These are phyloP conservation scores for Candolleomyces aberdarensis DNA, from an alignment of 768 basidiomycete species.

Conservation along the genomic window DNA sequence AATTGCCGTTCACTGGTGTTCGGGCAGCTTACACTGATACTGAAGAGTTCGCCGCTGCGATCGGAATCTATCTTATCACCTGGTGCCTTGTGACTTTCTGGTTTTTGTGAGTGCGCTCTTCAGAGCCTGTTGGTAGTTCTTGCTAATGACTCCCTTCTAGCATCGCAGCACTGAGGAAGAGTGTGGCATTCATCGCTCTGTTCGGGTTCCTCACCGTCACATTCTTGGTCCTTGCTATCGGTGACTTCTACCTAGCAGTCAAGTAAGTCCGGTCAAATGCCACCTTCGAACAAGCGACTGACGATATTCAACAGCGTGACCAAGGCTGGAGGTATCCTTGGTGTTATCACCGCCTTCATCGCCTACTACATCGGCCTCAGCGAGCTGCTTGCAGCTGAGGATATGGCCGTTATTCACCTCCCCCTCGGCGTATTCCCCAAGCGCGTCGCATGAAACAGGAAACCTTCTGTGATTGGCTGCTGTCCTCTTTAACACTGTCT, in stretches of 20 bases:
- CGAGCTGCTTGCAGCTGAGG: conserved; percentile 40
- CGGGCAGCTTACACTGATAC: conserved; percentile 43
- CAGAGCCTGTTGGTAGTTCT: neutral
- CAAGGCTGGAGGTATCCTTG: conserved; percentile 44
- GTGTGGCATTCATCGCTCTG: conserved; percentile 34
- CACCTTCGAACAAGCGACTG: neutral
- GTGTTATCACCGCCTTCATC: conserved; percentile 43
- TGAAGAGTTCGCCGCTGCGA: conserved; percentile 43
- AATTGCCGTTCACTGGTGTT: conserved; percentile 70
- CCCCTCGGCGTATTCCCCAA: conserved; percentile 42
- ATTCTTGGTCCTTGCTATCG: conserved; percentile 41
- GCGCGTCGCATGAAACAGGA: conserved; percentile 3
- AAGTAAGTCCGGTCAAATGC: conserved; percentile 21
- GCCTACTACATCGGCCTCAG: conserved; percentile 47
- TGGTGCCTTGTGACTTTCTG: conserved; percentile 76
- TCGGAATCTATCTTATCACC: conserved; percentile 71
- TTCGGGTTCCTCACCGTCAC: conserved; percentile 37
- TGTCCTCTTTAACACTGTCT: no score
- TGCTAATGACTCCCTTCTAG: conserved; percentile 17
- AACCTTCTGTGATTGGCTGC: no score
- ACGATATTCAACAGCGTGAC: conserved; percentile 21
- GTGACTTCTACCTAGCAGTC: conserved; percentile 26
- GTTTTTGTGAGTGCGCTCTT: conserved; percentile 47
- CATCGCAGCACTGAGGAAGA: conserved; percentile 37
- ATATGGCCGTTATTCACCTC: conserved; percentile 32